These are phyloP conservation scores for Globisporangium radiosum DNA, from an alignment of 352 stramenopile genomes.

Conservation along the genomic window DNA sequence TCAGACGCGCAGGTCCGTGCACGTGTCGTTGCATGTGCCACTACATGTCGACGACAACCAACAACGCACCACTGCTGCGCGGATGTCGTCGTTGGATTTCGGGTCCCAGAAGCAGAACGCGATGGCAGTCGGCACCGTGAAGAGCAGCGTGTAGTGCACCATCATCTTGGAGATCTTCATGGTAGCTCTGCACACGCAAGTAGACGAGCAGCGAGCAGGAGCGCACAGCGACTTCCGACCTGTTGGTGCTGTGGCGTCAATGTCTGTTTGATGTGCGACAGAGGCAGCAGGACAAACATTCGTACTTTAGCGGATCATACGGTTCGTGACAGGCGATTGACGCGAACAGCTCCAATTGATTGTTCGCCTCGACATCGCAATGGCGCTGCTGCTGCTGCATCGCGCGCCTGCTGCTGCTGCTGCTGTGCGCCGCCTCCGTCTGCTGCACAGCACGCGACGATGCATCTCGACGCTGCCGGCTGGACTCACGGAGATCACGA, in stretches of 20 bases:
- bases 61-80: slow-evolving; percentile 58
- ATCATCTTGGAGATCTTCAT: slow-evolving; percentile 86
- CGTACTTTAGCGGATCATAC: background rate
- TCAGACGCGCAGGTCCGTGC: no score
- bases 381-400: background rate
- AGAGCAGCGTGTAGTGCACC: slow-evolving; percentile 67
- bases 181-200: background rate
- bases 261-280: no score
- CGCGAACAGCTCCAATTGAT: background rate
- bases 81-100: slow-evolving; percentile 69
- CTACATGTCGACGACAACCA: background rate
- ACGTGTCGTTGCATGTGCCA: background rate
- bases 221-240: background rate
- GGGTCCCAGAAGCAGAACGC: slow-evolving; percentile 70
- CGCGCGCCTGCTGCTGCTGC: background rate
- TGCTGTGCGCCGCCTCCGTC: background rate
- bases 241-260: no score
- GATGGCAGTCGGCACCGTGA: slow-evolving; percentile 61
- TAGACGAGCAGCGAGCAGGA: no score
- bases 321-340: no score
- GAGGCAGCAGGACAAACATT: background rate
- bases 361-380: background rate
- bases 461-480: slow-evolving; percentile 22
- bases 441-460: slow-evolving; percentile 2
- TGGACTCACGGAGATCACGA: slow-evolving; percentile 55